Percentiles rank a stretch among this genome's conserved stretches.
These are phyloP conservation scores for Cryptococcus jaspeensis DNA, from an alignment of 1,284 basidiomycete species.

Conservation along the genomic window DNA sequence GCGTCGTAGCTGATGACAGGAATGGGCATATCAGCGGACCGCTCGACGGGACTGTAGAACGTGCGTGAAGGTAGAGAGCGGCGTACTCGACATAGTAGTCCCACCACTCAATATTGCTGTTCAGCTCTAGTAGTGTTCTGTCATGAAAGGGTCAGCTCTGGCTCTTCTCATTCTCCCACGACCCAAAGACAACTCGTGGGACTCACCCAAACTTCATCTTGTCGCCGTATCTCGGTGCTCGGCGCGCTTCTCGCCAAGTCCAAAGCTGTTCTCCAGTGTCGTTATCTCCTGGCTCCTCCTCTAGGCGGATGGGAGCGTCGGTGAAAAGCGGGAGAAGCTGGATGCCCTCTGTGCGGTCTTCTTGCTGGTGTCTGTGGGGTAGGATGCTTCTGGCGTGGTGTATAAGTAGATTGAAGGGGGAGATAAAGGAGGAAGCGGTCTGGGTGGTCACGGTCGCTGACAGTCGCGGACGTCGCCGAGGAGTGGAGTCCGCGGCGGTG, in stretches of 20 bases:
- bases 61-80: not conserved
- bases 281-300: not conserved
- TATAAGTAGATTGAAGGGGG: not conserved
- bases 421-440: not conserved
- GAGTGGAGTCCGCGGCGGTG: too few relatives aligned
- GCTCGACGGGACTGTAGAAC: not conserved
- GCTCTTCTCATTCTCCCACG: not conserved
- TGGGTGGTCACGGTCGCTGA: too few relatives aligned
- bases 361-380: not conserved
- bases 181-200: not conserved
- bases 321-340: not conserved
- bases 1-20: slow-evolving; percentile 65
- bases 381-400: not conserved
- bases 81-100: slow-evolving; percentile 74
- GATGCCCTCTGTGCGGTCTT: not conserved
- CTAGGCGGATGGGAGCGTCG: not conserved
- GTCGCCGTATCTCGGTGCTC: slow-evolving; percentile 32
- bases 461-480: too few relatives aligned
- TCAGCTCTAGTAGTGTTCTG: slow-evolving; percentile 80
- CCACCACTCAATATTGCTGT: slow-evolving; percentile 92
- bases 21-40: not conserved
- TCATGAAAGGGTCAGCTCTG: not conserved
- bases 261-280: slow-evolving; percentile 13
- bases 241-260: slow-evolving; percentile 30
- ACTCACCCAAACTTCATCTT: slow-evolving; percentile 55